Evolutionary conservation across 116 monocot species (phyloP), one percentile per base, ranked within the genome.

Genomic region (Papilionanthe hybrid): DNA sequence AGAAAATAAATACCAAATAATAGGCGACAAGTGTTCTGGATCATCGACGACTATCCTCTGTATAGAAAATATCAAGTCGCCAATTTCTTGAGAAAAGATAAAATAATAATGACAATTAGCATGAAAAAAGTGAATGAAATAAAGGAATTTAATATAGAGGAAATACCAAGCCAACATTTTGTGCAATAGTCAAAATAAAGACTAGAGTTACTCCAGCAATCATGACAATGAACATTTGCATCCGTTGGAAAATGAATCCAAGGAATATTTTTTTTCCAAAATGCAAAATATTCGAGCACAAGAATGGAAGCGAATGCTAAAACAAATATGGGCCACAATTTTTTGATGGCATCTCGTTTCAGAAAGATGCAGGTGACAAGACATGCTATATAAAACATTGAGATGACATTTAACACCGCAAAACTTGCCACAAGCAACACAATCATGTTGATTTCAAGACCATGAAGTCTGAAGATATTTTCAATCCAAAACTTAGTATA

Each of bases 141-240:
- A 45, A 80, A 11, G 19, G 6, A 55, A 4, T 71, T 80, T 5
- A 75, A 23, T 30, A 22, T 37, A 63, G 30, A 32, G 43, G 56
- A 68, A 5, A 77, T 98, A 98, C 98, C 98, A 45, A 98, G 85
- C 98, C 98, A 98, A 69, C 98, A 98, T 81, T 94, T 93, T 77
- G 82, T 81, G 85, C 98, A 98, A 79, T 90, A 93, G 58, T 77
- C 75, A 79, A 93, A 92, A 86, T 87, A 83, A 58, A 79, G 77
- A 77, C 79, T 90, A 75, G 98, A 93, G 66, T 53, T 88, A 32
- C 79, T 86, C 98, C 98, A 98, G 86, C 98, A 98, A 82, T 94
- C 94, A 88, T 86, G 87, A 77, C 98, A 98, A 75, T 78, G 82
- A 18, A 93, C 73, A 47, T 63, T 83, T 43, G 47, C 75, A 32